Conservation (phyloP, 129 eudicot species). For the Arctium lappa region DNA sequence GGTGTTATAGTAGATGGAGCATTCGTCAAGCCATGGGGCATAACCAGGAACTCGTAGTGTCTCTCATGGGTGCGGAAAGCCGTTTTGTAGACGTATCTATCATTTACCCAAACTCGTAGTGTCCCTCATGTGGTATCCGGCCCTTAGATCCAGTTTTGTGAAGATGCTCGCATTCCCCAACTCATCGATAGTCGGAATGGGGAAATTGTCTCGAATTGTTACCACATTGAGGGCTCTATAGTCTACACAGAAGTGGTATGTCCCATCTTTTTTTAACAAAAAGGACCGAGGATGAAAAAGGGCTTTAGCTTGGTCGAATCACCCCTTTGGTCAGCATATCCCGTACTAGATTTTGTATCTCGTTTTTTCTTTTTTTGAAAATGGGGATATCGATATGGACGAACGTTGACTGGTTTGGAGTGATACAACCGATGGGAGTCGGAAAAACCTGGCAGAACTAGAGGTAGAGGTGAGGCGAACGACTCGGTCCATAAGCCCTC, state of each 20-base stretch:
- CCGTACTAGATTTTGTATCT: no score
- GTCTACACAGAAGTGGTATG: no score
- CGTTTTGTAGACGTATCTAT: background rate
- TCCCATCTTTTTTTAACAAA: no score
- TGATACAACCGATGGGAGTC: no score
- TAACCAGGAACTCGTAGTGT: background rate
- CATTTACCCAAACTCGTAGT: background rate
- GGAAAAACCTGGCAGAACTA: no score
- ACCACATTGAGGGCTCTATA: background rate
- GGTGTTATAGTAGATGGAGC: no score
- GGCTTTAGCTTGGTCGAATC: background rate
- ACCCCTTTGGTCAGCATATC: background rate
- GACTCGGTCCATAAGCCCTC: no score
- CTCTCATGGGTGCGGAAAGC: background rate
- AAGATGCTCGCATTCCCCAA: background rate
- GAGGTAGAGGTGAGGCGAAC: no score
- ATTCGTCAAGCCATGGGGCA: background rate
- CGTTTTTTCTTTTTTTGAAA: no score
- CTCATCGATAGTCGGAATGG: background rate
- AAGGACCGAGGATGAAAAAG: background rate
- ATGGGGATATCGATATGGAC: no score
- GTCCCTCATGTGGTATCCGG: background rate
- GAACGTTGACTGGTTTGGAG: no score
- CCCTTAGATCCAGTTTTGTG: no score
- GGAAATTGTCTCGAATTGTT: background rate